Percentiles rank a stretch among this genome's conserved stretches.
These are phyloP conservation scores for Fusarium mexicanum DNA, from an alignment of 2,329 filamentous ascomycete genomes.

Conservation along the genomic window DNA sequence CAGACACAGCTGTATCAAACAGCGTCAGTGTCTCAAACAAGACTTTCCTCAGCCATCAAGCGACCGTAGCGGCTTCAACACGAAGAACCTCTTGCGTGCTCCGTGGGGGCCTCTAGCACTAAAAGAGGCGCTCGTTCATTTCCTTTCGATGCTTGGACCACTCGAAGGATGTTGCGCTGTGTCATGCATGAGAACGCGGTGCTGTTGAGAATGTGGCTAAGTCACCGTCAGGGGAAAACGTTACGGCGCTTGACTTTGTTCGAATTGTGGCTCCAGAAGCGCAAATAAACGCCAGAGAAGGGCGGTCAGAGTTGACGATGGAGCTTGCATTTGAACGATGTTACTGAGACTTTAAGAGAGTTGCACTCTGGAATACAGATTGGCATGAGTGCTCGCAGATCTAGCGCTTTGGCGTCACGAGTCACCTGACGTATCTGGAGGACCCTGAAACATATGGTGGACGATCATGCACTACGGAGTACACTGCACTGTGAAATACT, in stretches of 20 bases:
- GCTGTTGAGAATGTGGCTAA: constrained; percentile 12
- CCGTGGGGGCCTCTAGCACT: constrained; percentile 15
- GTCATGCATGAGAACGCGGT: constrained; percentile 8
- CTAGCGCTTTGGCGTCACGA: neutral
- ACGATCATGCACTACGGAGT: constrained; percentile 1
- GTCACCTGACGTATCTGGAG: neutral
- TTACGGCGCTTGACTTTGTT: neutral
- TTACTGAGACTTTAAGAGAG: neutral
- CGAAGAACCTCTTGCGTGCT: constrained; percentile 28
- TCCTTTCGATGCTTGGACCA: constrained; percentile 25
- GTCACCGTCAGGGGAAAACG: neutral
- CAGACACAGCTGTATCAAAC: constrained; percentile 12
- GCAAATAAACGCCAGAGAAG: constrained; percentile 6
- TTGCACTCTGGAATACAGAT: constrained; percentile 2
- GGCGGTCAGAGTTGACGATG: neutral
- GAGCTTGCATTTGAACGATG: neutral
- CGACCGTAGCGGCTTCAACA: neutral
- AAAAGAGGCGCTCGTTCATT: constrained; percentile 27
- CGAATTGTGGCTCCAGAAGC: constrained; percentile 3
- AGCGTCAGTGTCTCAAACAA: constrained; percentile 19
- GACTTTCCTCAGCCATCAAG: neutral
- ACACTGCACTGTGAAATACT: constrained; percentile 29
- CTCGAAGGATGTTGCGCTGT: constrained; percentile 2
- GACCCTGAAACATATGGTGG: constrained; percentile 1
- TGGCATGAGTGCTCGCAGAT: constrained; percentile 4